These are phyloP conservation scores for Arthrobotrys entomopaga DNA, from an alignment of 2,329 filamentous ascomycete species.

Conservation along the genomic window DNA sequence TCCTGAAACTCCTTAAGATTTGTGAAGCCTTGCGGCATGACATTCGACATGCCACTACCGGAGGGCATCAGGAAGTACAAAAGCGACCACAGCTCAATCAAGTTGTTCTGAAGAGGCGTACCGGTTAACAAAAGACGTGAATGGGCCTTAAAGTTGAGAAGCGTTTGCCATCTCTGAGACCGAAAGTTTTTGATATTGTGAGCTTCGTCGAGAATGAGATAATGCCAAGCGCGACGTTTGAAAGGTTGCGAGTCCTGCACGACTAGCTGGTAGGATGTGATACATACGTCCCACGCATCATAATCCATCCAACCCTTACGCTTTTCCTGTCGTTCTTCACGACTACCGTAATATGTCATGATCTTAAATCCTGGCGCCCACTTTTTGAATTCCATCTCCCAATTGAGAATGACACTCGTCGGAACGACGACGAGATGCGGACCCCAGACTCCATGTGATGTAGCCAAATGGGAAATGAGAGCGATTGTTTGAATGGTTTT, in stretches of 20 bases:
- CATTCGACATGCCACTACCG: constrained; percentile 64
- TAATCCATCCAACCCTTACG: constrained; percentile 93
- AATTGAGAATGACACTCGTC: constrained; percentile 98
- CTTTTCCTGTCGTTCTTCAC: constrained; percentile 90
- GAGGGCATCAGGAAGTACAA: constrained; percentile 96
- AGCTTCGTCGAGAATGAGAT: constrained; percentile 96
- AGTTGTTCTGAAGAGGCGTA: constrained; percentile 94
- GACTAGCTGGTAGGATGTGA: constrained; percentile 96
- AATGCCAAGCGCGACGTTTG: constrained; percentile 92
- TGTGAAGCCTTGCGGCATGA: constrained; percentile 74
- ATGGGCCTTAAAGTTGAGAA: constrained; percentile 91
- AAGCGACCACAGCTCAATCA: constrained; percentile 96
- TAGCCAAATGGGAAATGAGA: constrained; percentile 88
- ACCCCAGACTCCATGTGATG: constrained; percentile 90
- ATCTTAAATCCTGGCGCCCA: constrained; percentile 99
- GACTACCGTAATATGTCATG: constrained; percentile 92
- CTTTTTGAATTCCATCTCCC: constrained; percentile 99
- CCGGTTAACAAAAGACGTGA: constrained; percentile 88
- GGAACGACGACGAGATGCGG: constrained; percentile 95
- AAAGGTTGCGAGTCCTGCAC: constrained; percentile 94
- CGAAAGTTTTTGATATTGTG: constrained; percentile 99
- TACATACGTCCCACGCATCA: constrained; percentile 94
- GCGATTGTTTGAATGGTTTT: constrained; percentile 99
- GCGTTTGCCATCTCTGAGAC: constrained; percentile 93
- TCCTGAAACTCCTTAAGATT: constrained; percentile 95